Evolutionary conservation across 2,329 filamentous ascomycete genomes (phyloP), one percentile per base, ranked within the genome.

Genomic region (Ophiostoma sp.): DNA sequence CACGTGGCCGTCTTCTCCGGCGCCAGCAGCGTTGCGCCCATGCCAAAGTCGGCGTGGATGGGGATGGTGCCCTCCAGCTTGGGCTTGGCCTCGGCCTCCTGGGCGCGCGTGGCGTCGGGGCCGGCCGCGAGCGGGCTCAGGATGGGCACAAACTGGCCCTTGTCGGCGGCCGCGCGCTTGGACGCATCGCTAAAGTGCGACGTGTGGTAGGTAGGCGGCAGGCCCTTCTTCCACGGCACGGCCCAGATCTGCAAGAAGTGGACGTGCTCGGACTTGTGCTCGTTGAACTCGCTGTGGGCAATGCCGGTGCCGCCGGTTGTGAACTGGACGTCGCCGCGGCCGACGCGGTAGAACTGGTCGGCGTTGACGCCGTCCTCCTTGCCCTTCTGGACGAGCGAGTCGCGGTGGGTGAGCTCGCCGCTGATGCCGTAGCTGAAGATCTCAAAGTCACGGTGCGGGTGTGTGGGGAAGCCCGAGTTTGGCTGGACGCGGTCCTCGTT

Each of bases 181-280:
- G 85, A 84, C 71, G 88, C 90, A 67, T 96, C 92, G 67, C 82
- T 80, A 75, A 93, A 96, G 73, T 86, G 85, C 72, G 83, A 84
- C 4, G 91, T 95, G 78, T 93, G 90, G 77, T 96, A 96, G 54
- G 86, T 84, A 1, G 93, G 93, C 66, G 84, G 83, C 67, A 96
- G 83, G 0, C 91, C 89, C 31, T 84, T 81, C 78, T 88, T 88
- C 86, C 92, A 94, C 0, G 92, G 92, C 67, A 92, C 82, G 0
- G 89, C 92, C 93, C 92, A 96, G 75, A 96, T 96, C 79, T 96
- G 93, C 44, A 96, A 81, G 77, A 96, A 96, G 77, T 96, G 92
- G 15, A 92, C 90, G 33, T 90, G 87, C 64, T 91, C 86, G 17
- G 84, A 80, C 69, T 81, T 78, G 77, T 92, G 88, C 79, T 95